Base-by-base conservation (phyloP, 306 rosid genomes). In the Dicorynia guianensis region DNA sequence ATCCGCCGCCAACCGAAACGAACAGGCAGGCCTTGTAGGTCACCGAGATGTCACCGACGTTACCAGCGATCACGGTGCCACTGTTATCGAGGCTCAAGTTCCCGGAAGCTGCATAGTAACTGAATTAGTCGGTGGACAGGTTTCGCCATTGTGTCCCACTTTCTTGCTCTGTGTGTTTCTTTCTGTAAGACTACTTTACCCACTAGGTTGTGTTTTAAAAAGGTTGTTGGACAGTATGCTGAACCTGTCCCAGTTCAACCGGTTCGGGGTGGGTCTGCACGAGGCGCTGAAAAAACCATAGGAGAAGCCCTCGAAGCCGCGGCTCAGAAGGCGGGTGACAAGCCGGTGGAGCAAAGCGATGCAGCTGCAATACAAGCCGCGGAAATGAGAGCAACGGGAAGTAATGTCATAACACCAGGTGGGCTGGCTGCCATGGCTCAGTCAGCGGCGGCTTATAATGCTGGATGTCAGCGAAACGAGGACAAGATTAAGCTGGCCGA, bases 271-370 rank as follows among this genome's bases (percentile, higher is more conserved):
- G n/a, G n/a, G n/a, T n/a, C 39, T 10, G 57, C 36, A 2, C 33
- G 63, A 47, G 72, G 76, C 65, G 76, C 58, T 36, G 72, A 80
- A 3, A 71, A 91, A 12, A 91, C 93, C 3, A 88, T 93, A 39
- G 98, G 97, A 3, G 90, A 91, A 58, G 98, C 97, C 7, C 73
- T 89, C 52, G 98, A 93, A 83, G 97, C 97, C 0, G 72, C 87
- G 15, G 86, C 87, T 0, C 65, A 73, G 36, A 83, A 86, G 0
- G 75, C 62, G 4, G 93, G 97, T 0, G 43, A 87, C 7, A 88
- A 86, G 81, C 76, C 85, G 7, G 84, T 91, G 65, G 92, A 86
- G 5, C 85, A 82, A 75, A 81, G 90, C 34, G 92, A 91, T 6
- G 98, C 91, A 0, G 86, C 91, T 0, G 94, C 94, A 0, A 88